Evolutionary conservation across 768 basidiomycete species (phyloP).

Genomic region (Postia placenta): DNA sequence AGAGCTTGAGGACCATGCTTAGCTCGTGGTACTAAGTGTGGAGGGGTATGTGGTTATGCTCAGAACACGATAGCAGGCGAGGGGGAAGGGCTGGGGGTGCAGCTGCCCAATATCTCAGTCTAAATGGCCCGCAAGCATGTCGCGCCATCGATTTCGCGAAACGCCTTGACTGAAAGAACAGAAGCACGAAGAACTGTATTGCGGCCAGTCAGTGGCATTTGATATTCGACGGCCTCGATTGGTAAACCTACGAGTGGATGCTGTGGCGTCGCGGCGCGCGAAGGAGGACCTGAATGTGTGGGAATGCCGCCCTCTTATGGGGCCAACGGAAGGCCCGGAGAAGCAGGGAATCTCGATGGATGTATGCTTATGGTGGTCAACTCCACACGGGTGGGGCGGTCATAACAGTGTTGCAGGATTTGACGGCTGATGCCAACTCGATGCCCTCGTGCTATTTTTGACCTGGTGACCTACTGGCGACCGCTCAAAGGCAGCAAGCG

Average conservation of each 20-base stretch:
- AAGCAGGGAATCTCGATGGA: not conserved
- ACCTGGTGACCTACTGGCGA: not conserved
- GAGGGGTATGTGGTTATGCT: not conserved
- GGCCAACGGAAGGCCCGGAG: not conserved
- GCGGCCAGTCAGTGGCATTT: too few relatives aligned
- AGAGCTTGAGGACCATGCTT: slow-evolving; percentile 31
- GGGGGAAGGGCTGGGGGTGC: not conserved
- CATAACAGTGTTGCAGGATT: not conserved
- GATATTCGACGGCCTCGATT: too few relatives aligned
- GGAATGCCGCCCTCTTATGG: not conserved
- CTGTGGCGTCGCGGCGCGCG: too few relatives aligned
- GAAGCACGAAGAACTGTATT: too few relatives aligned
- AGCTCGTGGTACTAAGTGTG: not conserved
- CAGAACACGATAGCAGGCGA: too few relatives aligned
- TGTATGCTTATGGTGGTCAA: not conserved
- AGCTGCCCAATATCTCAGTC: not conserved
- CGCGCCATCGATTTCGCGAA: too few relatives aligned
- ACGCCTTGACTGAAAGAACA: too few relatives aligned
- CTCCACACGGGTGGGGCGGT: not conserved
- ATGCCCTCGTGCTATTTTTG: too few relatives aligned
- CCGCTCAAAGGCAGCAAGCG: not conserved
- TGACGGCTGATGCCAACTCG: not conserved
- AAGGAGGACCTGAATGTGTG: not conserved
- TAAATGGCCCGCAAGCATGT: too few relatives aligned
- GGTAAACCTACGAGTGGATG: too few relatives aligned